Conservation (phyloP, 805 yeast species). For the Yarrowia deformans region DNA sequence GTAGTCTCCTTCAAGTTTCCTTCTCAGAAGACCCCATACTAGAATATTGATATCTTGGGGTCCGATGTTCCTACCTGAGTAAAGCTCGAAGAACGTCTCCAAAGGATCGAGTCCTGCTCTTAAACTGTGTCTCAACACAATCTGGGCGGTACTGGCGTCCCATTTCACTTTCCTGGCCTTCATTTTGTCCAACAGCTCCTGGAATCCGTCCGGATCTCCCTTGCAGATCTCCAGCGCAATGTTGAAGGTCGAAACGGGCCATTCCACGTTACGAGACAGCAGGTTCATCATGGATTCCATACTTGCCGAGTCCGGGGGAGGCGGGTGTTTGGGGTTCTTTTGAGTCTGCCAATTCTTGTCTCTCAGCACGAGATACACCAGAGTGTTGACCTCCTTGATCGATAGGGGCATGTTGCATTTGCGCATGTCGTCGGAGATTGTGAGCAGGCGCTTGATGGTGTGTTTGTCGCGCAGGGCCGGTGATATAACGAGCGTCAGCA, state of each 20-base stretch:
- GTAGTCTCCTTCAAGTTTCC: neutral
- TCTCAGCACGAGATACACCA: slow-evolving; percentile 11
- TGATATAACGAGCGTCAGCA: slow-evolving; percentile 12
- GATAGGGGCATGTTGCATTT: neutral
- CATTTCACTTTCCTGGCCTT: neutral
- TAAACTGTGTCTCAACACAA: neutral
- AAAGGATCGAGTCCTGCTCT: neutral
- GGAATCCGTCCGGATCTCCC: neutral
- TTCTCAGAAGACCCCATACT: slow-evolving; percentile 14
- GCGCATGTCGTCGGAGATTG: slow-evolving; percentile 17
- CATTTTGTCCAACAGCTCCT: slow-evolving; percentile 12
- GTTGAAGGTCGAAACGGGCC: slow-evolving; percentile 35
- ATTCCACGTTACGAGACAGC: neutral
- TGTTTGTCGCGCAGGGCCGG: slow-evolving; percentile 7
- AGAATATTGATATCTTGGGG: slow-evolving; percentile 21
- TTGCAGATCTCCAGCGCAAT: slow-evolving; percentile 17
- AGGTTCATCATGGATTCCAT: slow-evolving; percentile 8
- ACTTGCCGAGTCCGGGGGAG: neutral
- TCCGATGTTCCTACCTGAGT: neutral
- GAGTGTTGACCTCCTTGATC: slow-evolving; percentile 32
- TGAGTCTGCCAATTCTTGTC: slow-evolving; percentile 8
- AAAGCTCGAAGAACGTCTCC: neutral
- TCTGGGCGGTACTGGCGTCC: slow-evolving; percentile 9
- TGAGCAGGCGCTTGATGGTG: slow-evolving; percentile 13
- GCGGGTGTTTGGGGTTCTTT: neutral